phyloP scores from a whole-genome alignment of 2,329 filamentous ascomycete species.

The Calonectria hongkongensis region DNA sequence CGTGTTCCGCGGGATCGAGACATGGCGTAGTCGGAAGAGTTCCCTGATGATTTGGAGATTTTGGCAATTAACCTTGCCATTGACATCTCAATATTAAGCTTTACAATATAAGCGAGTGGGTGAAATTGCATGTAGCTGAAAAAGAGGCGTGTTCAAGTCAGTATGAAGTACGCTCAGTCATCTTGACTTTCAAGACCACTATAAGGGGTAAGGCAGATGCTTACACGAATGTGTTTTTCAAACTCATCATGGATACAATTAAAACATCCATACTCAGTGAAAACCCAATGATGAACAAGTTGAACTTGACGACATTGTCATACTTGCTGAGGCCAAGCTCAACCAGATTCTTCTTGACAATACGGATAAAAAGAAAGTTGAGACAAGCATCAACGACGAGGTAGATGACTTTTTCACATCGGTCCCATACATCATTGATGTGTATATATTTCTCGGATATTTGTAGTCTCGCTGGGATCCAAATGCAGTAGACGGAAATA shows the following conservation, averaged over 20 bases:
- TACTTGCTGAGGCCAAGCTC: constrained; percentile 13
- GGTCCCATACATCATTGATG: constrained; percentile 17
- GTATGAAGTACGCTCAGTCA: not conserved
- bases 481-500: constrained; percentile 17
- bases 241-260: constrained; percentile 14
- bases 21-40: constrained; percentile 7
- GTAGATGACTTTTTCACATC: constrained; percentile 19
- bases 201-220: not conserved
- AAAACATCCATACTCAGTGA: constrained; percentile 15
- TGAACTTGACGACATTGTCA: constrained; percentile 19
- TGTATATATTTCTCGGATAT: constrained; percentile 4
- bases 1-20: constrained; percentile 14
- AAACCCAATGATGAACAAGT: constrained; percentile 16
- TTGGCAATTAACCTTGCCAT: constrained; percentile 18
- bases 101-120: not conserved
- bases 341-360: constrained; percentile 16
- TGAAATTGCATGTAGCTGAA: constrained; percentile 16
- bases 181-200: too few species aligned
- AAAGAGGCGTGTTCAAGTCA: not conserved
- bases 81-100: constrained; percentile 17
- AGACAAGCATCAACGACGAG: not conserved
- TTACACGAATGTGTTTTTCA: constrained; percentile 17
- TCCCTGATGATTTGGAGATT: constrained; percentile 5
- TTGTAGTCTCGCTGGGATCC: constrained; percentile 15
- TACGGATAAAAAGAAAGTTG: constrained; percentile 19